Conservation (phyloP, 768 basidiomycete species). For the Trametes coccinea region DNA sequence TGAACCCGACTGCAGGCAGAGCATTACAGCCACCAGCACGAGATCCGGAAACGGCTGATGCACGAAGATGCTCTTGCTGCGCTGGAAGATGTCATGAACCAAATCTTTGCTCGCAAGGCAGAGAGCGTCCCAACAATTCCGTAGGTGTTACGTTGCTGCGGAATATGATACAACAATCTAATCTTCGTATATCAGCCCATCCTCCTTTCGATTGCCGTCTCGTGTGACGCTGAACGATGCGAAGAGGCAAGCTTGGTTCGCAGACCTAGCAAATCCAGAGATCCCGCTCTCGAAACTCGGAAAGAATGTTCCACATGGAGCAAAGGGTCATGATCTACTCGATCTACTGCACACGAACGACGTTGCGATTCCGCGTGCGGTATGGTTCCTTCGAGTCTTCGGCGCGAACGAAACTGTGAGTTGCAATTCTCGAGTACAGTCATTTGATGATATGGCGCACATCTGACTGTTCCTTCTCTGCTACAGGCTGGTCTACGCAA, state of each 20-base stretch:
- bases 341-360: slow-evolving; percentile 76
- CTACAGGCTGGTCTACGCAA: slow-evolving; percentile 70
- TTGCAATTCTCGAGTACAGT: not conserved
- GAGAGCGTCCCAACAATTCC: slow-evolving; percentile 60
- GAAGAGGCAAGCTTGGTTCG: slow-evolving; percentile 81
- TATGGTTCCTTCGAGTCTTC: slow-evolving; percentile 86
- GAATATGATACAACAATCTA: not conserved
- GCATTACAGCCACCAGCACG: slow-evolving; percentile 58
- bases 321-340: slow-evolving; percentile 81
- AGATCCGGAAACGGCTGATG: slow-evolving; percentile 52
- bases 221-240: slow-evolving; percentile 79
- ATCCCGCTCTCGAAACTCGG: slow-evolving; percentile 81
- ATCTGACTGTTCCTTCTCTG: not conserved
- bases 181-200: slow-evolving; percentile 42
- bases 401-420: slow-evolving; percentile 84
- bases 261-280: slow-evolving; percentile 76
- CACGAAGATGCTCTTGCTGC: slow-evolving; percentile 54
- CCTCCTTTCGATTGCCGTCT: slow-evolving; percentile 78
- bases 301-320: slow-evolving; percentile 84
- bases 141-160: slow-evolving; percentile 43
- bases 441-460: not conserved
- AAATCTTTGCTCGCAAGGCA: slow-evolving; percentile 65
- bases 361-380: slow-evolving; percentile 77
- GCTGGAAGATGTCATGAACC: slow-evolving; percentile 75
- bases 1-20: slow-evolving; percentile 48